phyloP scores from a whole-genome alignment of 1,284 basidiomycete species.

The Cutaneotrichosporon sp. region DNA sequence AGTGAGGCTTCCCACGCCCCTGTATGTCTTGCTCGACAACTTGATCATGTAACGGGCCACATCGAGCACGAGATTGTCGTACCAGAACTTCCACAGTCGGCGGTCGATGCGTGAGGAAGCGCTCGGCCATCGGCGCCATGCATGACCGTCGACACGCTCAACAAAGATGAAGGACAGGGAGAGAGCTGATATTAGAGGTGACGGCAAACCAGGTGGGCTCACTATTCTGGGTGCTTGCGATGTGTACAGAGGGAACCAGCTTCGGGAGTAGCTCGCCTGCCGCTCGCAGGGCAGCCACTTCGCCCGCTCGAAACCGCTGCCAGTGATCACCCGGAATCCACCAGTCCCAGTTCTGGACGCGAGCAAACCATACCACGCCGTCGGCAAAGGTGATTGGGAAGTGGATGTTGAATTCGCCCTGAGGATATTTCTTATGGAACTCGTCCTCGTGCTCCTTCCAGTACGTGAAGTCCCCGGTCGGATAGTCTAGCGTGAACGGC shows the following conservation, averaged over 20 bases:
- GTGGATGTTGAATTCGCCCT: neutral
- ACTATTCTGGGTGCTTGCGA: neutral
- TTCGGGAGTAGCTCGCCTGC: neutral
- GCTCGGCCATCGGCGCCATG: too few relatives aligned
- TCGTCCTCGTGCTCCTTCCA: too few relatives aligned
- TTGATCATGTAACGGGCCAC: neutral
- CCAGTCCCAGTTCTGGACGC: too few relatives aligned
- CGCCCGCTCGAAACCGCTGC: neutral
- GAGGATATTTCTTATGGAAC: too few relatives aligned
- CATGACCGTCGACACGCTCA: neutral
- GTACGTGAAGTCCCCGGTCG: too few relatives aligned
- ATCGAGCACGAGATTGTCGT: neutral
- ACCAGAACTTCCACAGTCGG: too few relatives aligned
- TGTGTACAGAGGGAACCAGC: neutral
- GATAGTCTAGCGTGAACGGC: too few relatives aligned
- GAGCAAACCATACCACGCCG: neutral
- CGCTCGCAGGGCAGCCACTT: neutral
- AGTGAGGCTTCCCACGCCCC: neutral
- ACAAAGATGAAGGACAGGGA: neutral
- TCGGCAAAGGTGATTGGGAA: neutral
- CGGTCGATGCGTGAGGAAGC: too few relatives aligned
- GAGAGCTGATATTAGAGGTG: neutral
- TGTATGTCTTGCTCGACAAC: neutral
- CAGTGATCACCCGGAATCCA: too few relatives aligned
- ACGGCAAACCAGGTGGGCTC: neutral